These are phyloP conservation scores for Trametes villosa DNA, from an alignment of 768 basidiomycete genomes.

Conservation along the genomic window DNA sequence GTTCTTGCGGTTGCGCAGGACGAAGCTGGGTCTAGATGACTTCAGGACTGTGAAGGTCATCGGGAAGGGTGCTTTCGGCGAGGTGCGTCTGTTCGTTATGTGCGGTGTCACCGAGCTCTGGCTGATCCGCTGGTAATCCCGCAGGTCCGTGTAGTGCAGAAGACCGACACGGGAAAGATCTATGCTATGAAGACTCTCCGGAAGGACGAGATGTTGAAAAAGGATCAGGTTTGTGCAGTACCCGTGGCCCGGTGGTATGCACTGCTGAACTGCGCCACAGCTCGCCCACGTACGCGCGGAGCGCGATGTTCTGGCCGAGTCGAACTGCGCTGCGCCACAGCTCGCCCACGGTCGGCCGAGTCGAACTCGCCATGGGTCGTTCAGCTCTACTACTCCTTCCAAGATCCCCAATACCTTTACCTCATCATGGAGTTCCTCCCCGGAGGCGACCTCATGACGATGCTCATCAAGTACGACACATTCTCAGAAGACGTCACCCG, in stretches of 20 bases:
- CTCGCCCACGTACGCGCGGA: slow-evolving; percentile 98
- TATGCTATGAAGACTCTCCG: slow-evolving; percentile 98
- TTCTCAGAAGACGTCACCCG: slow-evolving; percentile 98
- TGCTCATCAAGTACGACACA: slow-evolving; percentile 99
- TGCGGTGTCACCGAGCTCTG: background rate
- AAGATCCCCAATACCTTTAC: slow-evolving; percentile 90
- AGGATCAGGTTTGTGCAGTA: slow-evolving; percentile 78
- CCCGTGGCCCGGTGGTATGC: background rate
- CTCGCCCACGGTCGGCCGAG: slow-evolving; percentile 97
- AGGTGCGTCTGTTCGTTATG: slow-evolving; percentile 53
- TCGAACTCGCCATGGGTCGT: slow-evolving; percentile 97
- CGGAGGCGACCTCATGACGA: slow-evolving; percentile 98
- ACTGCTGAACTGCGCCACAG: slow-evolving; percentile 45
- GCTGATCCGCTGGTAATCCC: background rate
- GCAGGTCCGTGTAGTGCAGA: slow-evolving; percentile 92
- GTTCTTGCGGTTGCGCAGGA: slow-evolving; percentile 85
- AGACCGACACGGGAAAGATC: slow-evolving; percentile 95
- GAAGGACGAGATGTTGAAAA: slow-evolving; percentile 99
- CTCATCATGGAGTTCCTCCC: slow-evolving; percentile 99
- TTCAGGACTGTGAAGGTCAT: slow-evolving; percentile 99
- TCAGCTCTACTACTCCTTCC: slow-evolving; percentile 97
- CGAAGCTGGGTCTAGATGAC: slow-evolving; percentile 88
- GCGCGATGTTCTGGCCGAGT: slow-evolving; percentile 94
- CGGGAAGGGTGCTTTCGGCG: slow-evolving; percentile 98
- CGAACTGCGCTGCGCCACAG: slow-evolving; percentile 75